Evolutionary conservation across 441 rosid species (phyloP), one percentile per base, ranked within the genome.

Genomic region (Populus hybrid): DNA sequence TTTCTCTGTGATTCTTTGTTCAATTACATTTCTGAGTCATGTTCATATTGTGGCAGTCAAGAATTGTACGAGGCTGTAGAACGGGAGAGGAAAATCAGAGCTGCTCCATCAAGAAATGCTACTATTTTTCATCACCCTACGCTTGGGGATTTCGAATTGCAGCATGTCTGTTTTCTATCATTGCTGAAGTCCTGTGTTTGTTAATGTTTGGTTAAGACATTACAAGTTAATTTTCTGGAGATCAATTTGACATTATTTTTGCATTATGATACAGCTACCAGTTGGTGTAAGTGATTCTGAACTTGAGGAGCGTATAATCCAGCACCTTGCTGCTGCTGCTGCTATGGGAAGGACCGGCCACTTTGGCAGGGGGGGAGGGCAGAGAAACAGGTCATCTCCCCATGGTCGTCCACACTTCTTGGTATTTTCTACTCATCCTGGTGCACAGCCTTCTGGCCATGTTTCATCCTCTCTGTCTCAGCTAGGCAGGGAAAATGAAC

Each of bases 241-340:
- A 20, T 11, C n/a, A 69, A 69, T 21, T 26, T n/a, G 46, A 21
- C 40, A 12, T 67, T 21, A 70, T 1, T 69, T 23, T 70, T 65
- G 36, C 21, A 40, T 83, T 69, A 63, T 57, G 7, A 75, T 83
- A 83, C 89, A 95, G 97, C 82, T 95, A 32, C 97, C 98, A 3
- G 93, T 82, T 73, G 97, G 97, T 67, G 92, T 83, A 72, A 95
- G 87, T 81, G 96, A 91, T 65, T 85, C 93, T 76, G 99, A 95
- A 76, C 90, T 95, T 79, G 98, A 95, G 86, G 98, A 93, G 82
- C 95, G 93, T 36, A 95, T 93, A 83, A 92, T 95, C 78, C 98
- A 93, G 87, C 99, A 93, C 86, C 84, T 93, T 80, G 97, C 99
- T 68, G 97, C 95, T 16, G 97, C 99, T 70, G 96, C 99, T 77